Percentiles rank a stretch among this genome's conserved stretches.
These are phyloP conservation scores for Colletotrichum scovillei DNA, from an alignment of 2,329 filamentous ascomycete species.

Conservation along the genomic window DNA sequence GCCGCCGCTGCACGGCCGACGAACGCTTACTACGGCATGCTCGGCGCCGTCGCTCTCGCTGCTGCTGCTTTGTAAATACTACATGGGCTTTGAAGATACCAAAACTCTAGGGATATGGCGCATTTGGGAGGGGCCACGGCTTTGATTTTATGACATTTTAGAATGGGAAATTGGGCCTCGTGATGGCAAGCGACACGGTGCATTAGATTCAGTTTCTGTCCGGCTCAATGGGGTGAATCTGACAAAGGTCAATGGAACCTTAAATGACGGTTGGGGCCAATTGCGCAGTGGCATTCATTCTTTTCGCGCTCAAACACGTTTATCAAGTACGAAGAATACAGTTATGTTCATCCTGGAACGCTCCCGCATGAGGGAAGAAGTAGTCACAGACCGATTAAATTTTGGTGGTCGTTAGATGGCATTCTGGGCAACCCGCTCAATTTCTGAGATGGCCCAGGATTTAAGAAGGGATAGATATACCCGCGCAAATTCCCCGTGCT, in stretches of 20 bases:
- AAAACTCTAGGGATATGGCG: not conserved
- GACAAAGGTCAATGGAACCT: not conserved
- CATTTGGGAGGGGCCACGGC: not conserved
- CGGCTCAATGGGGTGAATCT: not conserved
- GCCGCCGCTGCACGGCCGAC: conserved; percentile 1
- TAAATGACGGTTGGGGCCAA: not conserved
- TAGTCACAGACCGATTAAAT: too few species aligned
- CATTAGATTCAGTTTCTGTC: not conserved
- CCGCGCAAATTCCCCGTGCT: too few species aligned
- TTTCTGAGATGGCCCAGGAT: too few species aligned
- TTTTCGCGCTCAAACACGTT: not conserved
- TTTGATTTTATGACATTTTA: not conserved
- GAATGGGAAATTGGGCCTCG: not conserved
- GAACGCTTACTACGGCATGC: conserved; percentile 6
- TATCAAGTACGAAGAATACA: not conserved
- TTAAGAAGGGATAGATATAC: too few species aligned
- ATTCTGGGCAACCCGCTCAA: too few species aligned
- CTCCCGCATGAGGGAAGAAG: too few species aligned
- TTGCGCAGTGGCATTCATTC: not conserved
- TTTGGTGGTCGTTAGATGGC: too few species aligned
- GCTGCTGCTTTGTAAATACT: conserved; percentile 7
- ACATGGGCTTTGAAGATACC: not conserved
- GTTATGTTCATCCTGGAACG: not conserved
- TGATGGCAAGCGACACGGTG: not conserved
- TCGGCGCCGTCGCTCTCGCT: conserved; percentile 17